These are phyloP conservation scores for Morella rubra DNA, from an alignment of 306 rosid species.

Conservation along the genomic window DNA sequence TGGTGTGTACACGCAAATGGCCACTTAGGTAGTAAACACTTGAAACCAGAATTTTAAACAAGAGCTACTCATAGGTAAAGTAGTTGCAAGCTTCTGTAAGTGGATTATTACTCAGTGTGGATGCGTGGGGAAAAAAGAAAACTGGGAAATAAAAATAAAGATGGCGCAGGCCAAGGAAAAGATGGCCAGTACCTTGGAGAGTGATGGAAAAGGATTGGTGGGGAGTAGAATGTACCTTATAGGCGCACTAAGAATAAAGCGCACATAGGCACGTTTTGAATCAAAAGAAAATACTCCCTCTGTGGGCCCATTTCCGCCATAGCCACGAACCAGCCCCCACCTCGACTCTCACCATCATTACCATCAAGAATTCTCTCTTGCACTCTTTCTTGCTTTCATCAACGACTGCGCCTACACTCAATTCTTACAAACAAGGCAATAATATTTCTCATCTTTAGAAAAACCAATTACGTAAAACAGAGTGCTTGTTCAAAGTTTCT, in stretches of 20 bases:
- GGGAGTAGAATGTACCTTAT: slow-evolving; percentile 43
- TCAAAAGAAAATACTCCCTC: slow-evolving; percentile 25
- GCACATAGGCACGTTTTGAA: slow-evolving; percentile 38
- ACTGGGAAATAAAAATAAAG: not conserved
- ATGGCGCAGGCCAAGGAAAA: not conserved
- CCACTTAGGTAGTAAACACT: not conserved
- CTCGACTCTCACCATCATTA: slow-evolving; percentile 59
- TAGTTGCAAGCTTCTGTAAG: slow-evolving; percentile 20
- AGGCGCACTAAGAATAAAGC: slow-evolving; percentile 57
- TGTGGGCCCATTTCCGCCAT: slow-evolving; percentile 65
- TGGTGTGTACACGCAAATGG: not conserved
- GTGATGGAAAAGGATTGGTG: slow-evolving; percentile 51
- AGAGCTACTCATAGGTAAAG: slow-evolving; percentile 27
- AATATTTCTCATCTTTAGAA: slow-evolving; percentile 21
- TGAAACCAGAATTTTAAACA: not conserved
- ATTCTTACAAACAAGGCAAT: not conserved
- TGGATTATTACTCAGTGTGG: not conserved
- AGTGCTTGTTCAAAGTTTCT: not conserved
- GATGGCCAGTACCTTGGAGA: slow-evolving; percentile 21
- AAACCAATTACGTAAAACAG: slow-evolving; percentile 5
- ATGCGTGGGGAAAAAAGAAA: not conserved
- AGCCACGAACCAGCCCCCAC: slow-evolving; percentile 43
- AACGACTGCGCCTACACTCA: slow-evolving; percentile 18
- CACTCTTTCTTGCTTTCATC: slow-evolving; percentile 35
- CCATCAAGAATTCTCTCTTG: slow-evolving; percentile 45